phyloP scores from a whole-genome alignment of 331 rosid genomes.

The Quercus lobata region DNA sequence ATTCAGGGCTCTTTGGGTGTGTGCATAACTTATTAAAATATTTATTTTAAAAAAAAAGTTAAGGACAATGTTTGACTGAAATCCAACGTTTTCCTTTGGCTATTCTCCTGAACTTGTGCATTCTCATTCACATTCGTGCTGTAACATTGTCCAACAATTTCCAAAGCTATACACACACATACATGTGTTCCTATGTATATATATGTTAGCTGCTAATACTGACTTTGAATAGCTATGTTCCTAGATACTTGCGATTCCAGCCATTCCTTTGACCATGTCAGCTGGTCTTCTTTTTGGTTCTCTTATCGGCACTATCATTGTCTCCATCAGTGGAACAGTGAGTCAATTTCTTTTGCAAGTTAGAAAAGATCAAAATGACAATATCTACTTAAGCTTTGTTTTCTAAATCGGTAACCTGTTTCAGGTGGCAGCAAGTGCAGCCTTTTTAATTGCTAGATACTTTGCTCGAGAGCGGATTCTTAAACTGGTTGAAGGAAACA shows the following conservation, averaged over 20 bases:
- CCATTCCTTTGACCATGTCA: conserved; percentile 90
- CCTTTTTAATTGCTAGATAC: conserved; percentile 91
- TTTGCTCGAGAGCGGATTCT: conserved; percentile 96
- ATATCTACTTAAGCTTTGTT: background rate
- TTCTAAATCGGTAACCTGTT: conserved; percentile 24
- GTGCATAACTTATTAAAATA: no score
- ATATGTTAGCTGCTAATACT: conserved; percentile 2
- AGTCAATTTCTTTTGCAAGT: conserved; percentile 18
- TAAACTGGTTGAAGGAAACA: conserved; percentile 90
- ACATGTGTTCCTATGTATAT: no score
- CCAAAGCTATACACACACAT: no score
- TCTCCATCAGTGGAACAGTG: conserved; percentile 95
- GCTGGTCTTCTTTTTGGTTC: conserved; percentile 97
- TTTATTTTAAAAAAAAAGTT: no score
- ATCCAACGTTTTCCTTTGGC: no score
- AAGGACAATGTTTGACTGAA: no score
- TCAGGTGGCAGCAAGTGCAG: conserved; percentile 92
- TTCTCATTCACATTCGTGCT: no score
- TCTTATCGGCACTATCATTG: conserved; percentile 67
- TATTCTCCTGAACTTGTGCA: no score
- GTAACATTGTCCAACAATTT: no score
- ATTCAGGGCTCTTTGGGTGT: no score
- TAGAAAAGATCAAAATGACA: conserved; percentile 4
- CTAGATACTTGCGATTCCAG: no score
- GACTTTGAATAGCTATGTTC: no score